A percentile compares a stretch with the other conserved stretches of the same genome.
Conservation (phyloP, 116 monocot genomes). For the Dioscorea cayenensis region DNA sequence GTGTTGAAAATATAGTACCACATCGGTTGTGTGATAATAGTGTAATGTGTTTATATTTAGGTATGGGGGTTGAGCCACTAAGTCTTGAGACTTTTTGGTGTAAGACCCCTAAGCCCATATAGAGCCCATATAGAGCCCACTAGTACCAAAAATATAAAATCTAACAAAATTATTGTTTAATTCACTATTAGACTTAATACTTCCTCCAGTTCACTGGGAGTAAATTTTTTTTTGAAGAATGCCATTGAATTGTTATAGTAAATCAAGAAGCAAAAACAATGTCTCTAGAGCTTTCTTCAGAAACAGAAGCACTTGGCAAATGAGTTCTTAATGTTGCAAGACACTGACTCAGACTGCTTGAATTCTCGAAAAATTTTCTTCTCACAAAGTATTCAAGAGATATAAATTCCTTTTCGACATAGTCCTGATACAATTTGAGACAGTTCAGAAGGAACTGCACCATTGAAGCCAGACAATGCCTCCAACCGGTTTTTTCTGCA, state of each 20-base stretch:
- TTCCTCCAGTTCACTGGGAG: constrained; percentile 15
- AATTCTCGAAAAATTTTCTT: constrained; percentile 15
- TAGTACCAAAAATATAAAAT: too few species aligned
- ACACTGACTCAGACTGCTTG: constrained; percentile 4
- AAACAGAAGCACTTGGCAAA: constrained; percentile 20
- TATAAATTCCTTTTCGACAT: constrained; percentile 11
- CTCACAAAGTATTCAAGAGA: constrained; percentile 10
- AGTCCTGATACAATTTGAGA: constrained; percentile 15
- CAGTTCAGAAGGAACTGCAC: constrained; percentile 25
- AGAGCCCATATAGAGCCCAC: too few species aligned
- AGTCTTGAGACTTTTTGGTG: too few species aligned
- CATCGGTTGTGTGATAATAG: too few species aligned
- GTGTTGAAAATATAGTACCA: too few species aligned
- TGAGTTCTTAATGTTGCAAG: constrained; percentile 9
- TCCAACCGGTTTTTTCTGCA: constrained; percentile 40
- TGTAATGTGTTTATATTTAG: too few species aligned
- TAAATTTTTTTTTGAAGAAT: constrained; percentile 1
- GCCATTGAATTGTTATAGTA: constrained; percentile 6
- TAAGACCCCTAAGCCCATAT: too few species aligned
- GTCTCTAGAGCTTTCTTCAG: constrained; percentile 3
- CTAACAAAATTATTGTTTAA: neutral
- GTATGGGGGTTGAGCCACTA: too few species aligned
- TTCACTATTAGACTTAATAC: neutral
- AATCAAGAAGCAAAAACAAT: constrained; percentile 14
- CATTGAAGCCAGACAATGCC: constrained; percentile 15